phyloP scores from a whole-genome alignment of 148 eudicot species.

The Amaranthus palmeri region DNA sequence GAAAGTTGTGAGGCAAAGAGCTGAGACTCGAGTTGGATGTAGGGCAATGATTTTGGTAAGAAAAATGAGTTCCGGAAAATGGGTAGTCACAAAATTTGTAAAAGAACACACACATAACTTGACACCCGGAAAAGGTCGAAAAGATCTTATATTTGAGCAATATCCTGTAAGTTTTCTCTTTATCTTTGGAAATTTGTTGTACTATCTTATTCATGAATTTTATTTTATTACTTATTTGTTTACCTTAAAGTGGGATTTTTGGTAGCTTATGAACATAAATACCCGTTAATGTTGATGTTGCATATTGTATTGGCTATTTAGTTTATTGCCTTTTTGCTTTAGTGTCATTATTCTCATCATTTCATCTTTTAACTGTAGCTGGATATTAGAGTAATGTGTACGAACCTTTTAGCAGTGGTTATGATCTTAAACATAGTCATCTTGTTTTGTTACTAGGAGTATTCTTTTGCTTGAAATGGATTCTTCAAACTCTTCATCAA shows the following conservation, averaged over 20 bases:
- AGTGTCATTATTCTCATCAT: neutral
- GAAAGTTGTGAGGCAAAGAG: constrained; percentile 81
- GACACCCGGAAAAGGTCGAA: constrained; percentile 83
- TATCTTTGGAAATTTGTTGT: neutral
- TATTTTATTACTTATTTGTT: neutral
- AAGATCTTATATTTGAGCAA: constrained; percentile 70
- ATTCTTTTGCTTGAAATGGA: neutral
- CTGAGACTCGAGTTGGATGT: constrained; percentile 94
- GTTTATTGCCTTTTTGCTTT: neutral
- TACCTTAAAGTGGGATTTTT: neutral
- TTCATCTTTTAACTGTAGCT: neutral
- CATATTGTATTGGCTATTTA: neutral
- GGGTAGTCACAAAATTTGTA: constrained; percentile 82
- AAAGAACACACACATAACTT: constrained; percentile 90
- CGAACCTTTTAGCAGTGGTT: neutral
- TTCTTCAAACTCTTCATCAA: neutral
- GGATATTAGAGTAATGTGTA: neutral
- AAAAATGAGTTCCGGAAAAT: constrained; percentile 75
- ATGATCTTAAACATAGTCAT: neutral
- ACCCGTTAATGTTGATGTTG: neutral
- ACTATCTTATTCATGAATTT: neutral
- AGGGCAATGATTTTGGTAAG: constrained; percentile 91
- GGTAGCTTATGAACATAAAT: neutral
- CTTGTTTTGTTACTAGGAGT: neutral
- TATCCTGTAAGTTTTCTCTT: constrained; percentile 62